These are phyloP conservation scores for Dendrobium nobile DNA, from an alignment of 106 monocot species.

Conservation along the genomic window DNA sequence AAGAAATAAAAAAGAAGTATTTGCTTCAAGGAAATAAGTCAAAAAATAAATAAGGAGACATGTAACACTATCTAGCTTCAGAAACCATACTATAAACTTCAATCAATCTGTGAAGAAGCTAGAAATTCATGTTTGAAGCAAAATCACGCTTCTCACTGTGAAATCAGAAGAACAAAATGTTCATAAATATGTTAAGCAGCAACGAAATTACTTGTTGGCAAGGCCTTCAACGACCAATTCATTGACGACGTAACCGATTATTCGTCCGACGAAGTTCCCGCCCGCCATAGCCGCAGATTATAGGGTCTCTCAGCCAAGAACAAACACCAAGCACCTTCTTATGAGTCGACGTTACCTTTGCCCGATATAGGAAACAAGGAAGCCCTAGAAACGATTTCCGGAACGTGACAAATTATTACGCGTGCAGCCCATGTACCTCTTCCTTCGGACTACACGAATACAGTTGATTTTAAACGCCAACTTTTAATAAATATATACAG, in stretches of 20 bases:
- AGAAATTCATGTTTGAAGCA: not conserved
- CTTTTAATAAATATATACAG: too few relatives aligned
- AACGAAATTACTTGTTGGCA: slow-evolving; percentile 14
- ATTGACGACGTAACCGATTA: slow-evolving; percentile 20
- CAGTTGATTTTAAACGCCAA: too few relatives aligned
- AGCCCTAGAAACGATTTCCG: not conserved
- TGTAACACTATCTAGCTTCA: too few relatives aligned
- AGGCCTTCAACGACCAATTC: slow-evolving; percentile 24
- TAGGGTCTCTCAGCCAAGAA: not conserved
- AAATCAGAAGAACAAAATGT: not conserved
- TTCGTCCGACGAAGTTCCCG: slow-evolving; percentile 13
- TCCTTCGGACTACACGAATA: too few relatives aligned
- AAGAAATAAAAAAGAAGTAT: too few relatives aligned
- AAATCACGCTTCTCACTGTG: not conserved
- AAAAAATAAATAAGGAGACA: too few relatives aligned
- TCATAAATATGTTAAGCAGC: not conserved
- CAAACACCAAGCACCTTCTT: not conserved
- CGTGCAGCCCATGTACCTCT: too few relatives aligned
- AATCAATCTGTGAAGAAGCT: too few relatives aligned
- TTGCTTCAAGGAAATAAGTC: too few relatives aligned
- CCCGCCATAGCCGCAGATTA: slow-evolving; percentile 12
- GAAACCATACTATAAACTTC: too few relatives aligned
- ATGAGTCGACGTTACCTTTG: not conserved
- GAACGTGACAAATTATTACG: too few relatives aligned
- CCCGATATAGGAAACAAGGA: not conserved